Evolutionary conservation across 2,329 filamentous ascomycete species (phyloP).

Genomic region (Chalaropsis ovoidea): DNA sequence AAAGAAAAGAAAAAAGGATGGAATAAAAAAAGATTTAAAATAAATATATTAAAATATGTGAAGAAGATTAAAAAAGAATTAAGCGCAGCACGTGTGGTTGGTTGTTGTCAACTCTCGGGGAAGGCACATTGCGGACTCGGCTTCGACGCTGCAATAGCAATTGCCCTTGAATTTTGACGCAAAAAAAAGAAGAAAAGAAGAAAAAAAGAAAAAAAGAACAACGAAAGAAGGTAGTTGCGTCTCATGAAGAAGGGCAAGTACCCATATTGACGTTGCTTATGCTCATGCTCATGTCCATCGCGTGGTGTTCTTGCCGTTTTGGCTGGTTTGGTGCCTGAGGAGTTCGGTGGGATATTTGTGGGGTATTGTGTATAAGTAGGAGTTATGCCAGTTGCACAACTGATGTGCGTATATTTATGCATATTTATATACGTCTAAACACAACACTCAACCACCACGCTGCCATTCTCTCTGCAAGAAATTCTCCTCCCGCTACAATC

Average conservation of each 20-base stretch:
- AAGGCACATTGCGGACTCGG: not conserved
- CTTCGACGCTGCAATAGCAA: not conserved
- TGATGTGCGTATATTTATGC: no score
- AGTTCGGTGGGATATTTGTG: not conserved
- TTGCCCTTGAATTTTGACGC: not conserved
- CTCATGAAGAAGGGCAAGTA: not conserved
- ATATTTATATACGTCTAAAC: no score
- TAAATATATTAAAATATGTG: not conserved
- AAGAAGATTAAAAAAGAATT: not conserved
- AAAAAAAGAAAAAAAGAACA: not conserved
- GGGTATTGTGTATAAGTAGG: no score
- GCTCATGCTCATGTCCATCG: not conserved
- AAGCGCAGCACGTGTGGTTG: not conserved
- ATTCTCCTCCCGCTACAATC: no score
- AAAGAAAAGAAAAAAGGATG: not conserved
- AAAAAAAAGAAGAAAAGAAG: not conserved
- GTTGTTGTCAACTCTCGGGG: not conserved
- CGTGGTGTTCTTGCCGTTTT: not conserved
- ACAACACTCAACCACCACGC: no score
- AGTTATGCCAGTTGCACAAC: no score
- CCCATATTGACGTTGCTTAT: not conserved
- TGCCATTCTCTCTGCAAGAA: no score
- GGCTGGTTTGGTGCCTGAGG: not conserved
- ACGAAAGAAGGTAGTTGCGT: no score
- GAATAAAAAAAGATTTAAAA: not conserved